Conservation (phyloP, 108 stramenopile genomes). For the Pseudonitzschia delicatissima region DNA sequence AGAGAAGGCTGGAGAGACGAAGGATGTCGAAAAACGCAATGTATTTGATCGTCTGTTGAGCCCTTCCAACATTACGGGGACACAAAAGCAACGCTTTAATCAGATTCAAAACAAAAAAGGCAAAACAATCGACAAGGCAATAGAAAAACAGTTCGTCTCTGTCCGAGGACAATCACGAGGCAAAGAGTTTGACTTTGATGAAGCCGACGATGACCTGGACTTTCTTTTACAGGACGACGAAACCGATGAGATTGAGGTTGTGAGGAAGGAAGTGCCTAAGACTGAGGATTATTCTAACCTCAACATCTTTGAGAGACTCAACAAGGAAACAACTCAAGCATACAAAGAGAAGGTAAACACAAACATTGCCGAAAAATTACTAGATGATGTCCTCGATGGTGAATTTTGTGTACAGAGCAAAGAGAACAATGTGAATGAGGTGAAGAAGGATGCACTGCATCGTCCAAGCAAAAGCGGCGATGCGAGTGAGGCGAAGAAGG, state of each 20-base stretch:
- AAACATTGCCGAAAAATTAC: constrained; percentile 25
- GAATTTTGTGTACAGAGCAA: constrained; percentile 3
- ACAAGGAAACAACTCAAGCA: constrained; percentile 56
- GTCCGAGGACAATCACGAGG: not conserved
- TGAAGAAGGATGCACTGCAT: no score
- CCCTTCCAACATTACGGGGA: constrained; percentile 55
- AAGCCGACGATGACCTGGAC: not conserved
- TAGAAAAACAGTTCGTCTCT: constrained; percentile 15
- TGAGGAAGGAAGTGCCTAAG: constrained; percentile 25
- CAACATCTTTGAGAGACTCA: constrained; percentile 66
- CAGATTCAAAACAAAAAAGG: constrained; percentile 27
- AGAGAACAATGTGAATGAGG: constrained; percentile 12
- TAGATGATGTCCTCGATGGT: constrained; percentile 23
- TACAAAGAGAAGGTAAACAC: constrained; percentile 46
- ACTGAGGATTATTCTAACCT: constrained; percentile 35
- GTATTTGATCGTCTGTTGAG: constrained; percentile 57
- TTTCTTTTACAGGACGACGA: no score
- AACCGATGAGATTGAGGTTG: constrained; percentile 24
- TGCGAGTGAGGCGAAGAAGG: constrained; percentile 5
- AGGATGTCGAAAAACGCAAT: constrained; percentile 22
- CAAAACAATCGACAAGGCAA: constrained; percentile 9
- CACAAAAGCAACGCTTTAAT: constrained; percentile 42
- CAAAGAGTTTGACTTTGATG: constrained; percentile 6
- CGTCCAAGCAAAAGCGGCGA: constrained; percentile 8
- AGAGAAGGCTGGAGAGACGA: constrained; percentile 1